These are phyloP conservation scores for Petunia hybrid DNA, from an alignment of 305 asterid genomes.

Conservation along the genomic window DNA sequence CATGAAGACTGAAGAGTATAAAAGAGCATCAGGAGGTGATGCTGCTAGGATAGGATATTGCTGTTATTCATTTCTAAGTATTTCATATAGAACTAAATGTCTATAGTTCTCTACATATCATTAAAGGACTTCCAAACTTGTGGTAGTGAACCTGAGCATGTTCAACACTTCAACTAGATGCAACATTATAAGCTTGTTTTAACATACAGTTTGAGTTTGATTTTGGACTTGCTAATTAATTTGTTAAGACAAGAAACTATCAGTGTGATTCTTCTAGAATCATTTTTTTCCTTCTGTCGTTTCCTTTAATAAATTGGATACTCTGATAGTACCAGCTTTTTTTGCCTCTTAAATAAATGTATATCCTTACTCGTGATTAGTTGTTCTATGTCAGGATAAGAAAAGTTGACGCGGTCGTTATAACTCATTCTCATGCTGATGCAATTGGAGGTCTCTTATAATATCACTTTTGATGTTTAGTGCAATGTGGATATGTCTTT, in stretches of 20 bases:
- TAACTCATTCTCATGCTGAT: slow-evolving; percentile 99
- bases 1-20: slow-evolving; percentile 18
- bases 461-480: slow-evolving; percentile 45
- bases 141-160: not conserved
- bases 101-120: not conserved
- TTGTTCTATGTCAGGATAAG: slow-evolving; percentile 89
- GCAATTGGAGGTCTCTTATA: slow-evolving; percentile 97
- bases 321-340: not conserved
- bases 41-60: not conserved
- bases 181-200: not conserved
- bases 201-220: slow-evolving; percentile 2
- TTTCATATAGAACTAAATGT: not conserved
- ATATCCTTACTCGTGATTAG: slow-evolving; percentile 53
- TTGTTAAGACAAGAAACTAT: not conserved
- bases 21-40: slow-evolving; percentile 16
- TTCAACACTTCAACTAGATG: no score
- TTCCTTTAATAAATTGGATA: not conserved
- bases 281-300: not conserved
- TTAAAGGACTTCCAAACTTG: not conserved
- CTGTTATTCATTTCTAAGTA: not conserved
- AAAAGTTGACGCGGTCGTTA: slow-evolving; percentile 90
- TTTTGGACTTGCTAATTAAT: not conserved
- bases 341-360: not conserved
- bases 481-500: slow-evolving; percentile 34
- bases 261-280: not conserved